A percentile compares a stretch with the other conserved stretches of the same genome.
Conservation (phyloP, 106 monocot genomes). For the Gastrodia elata region DNA sequence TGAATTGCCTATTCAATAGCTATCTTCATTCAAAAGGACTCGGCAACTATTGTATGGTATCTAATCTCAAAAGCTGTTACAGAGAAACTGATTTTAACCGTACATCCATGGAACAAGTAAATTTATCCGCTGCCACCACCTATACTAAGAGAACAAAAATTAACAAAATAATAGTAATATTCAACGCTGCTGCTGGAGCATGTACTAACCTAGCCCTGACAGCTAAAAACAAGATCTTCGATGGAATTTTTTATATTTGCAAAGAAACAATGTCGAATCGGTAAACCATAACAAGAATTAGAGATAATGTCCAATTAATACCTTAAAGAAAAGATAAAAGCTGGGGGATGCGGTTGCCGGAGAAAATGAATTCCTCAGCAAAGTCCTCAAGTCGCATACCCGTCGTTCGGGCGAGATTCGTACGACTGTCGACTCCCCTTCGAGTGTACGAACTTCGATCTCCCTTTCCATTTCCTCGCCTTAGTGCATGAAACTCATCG, state of each 20-base stretch:
- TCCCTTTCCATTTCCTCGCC: conserved; percentile 16
- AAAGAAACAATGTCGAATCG: not conserved
- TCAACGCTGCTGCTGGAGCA: not conserved
- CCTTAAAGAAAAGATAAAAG: conserved; percentile 86
- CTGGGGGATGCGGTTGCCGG: conserved; percentile 40
- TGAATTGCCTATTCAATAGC: too few species aligned
- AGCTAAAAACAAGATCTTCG: not conserved
- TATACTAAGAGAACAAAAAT: not conserved
- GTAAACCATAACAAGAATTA: not conserved
- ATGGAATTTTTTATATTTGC: not conserved
- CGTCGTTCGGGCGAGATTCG: conserved; percentile 30
- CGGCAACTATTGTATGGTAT: not conserved
- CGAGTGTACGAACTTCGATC: conserved; percentile 52
- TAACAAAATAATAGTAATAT: not conserved
- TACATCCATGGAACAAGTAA: not conserved
- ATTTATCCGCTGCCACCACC: not conserved
- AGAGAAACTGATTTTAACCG: not conserved
- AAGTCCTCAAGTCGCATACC: conserved; percentile 45
- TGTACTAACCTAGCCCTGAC: not conserved
- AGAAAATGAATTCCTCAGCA: conserved; percentile 44
- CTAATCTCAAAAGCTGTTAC: not conserved
- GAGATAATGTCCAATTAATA: not conserved
- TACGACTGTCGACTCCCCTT: conserved; percentile 38
- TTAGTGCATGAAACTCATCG: too few species aligned
- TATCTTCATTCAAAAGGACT: too few species aligned